Evolutionary conservation across 2,329 filamentous ascomycete genomes (phyloP), one percentile per base, ranked within the genome.

Genomic region (Ustilaginoidea virens): DNA sequence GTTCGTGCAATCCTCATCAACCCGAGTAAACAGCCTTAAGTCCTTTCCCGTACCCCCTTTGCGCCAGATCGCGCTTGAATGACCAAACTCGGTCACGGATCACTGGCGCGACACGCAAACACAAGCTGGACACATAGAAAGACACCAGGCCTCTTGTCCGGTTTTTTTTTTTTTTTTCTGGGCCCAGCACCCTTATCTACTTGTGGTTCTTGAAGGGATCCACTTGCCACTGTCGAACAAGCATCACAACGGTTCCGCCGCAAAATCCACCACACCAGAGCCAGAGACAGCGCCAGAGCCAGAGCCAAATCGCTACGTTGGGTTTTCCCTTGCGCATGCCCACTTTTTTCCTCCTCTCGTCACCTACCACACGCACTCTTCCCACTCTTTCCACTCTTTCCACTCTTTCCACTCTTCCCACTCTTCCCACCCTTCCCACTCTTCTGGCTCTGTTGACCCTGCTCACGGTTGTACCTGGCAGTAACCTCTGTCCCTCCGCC

Each of bases 141-240:
- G 17, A 31, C 36, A 32, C 38, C 33, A n/a, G n/a, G n/a, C n/a
- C n/a, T n/a, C n/a, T n/a, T n/a, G n/a, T n/a, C n/a, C 8, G n/a
- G 8, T 33, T 28, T 33, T 36, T 29, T 6, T 26, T 34, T 35
- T 40, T 36, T 40, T 36, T 34, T 36, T 34, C 36, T 36, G 37
- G 37, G 38, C 30, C 37, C 33, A 37, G 29, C 32, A 35, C 33
- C 37, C 37, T 33, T 35, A 36, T 35, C 39, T 43, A 39, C 33
- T 42, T 43, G 40, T 40, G 41, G 41, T 36, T 38, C 34, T 34
- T 22, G 33, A 38, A 33, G 30, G 37, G 38, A 31, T 38, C 39
- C 37, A 40, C 40, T 41, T 38, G 36, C 41, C 35, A 34, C 33
- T 39, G 35, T 31, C 30, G 30, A 39, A 36, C 35, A 36, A 37